Base-by-base conservation (phyloP, 345 rosid species). In the Linum trigynum region DNA sequence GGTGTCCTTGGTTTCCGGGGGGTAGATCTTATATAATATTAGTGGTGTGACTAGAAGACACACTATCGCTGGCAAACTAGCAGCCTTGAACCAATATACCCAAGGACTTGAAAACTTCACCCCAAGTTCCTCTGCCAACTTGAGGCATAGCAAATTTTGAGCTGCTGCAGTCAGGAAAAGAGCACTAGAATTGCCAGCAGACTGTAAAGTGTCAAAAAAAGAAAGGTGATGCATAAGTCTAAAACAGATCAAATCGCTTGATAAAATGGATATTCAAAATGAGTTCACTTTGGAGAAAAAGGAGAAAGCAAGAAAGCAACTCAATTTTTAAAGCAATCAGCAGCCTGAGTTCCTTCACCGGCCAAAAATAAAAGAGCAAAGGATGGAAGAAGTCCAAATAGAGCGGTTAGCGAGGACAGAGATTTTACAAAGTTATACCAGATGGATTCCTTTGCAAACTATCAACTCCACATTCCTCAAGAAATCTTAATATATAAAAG, bases 141-240 rank as follows among this genome's bases (percentile, higher is more conserved):
- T 94, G 62, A 94, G 92, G 69, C 96, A 90, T 57, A 94, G 77
- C 76, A 94, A 79, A 74, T 94, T 94, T 75, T 90, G 99, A 61
- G 97, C 99, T 45, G 99, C 92, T 39, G 97, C 97, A 58, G 99
- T 94, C 55, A 94, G 83, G 80, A 90, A 94, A 62, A 94, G 95
- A 39, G 97, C 97, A 78, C 99, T 88, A 69, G 99, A 94, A 77
- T 86, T 88, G 59, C 85, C 82, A 57, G 92, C 71, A 71, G 82
- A 80, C 99, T 90, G 95, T 76, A 67, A 78, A 37, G 68, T 37
- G 79, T 61, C 65, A 81, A 69, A 73, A 35, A 74, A 70, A 67
- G 38, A 57, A 57, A 57, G 68, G 55, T 38, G 12, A 59, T 39
- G 65, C 64, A 63, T 62, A 48, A 71, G 75, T 66, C 66, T 15